Percentiles rank a stretch among this genome's conserved stretches.
Conservation (phyloP, 78 protist genomes). For the Chrysochromulina tobinii region DNA sequence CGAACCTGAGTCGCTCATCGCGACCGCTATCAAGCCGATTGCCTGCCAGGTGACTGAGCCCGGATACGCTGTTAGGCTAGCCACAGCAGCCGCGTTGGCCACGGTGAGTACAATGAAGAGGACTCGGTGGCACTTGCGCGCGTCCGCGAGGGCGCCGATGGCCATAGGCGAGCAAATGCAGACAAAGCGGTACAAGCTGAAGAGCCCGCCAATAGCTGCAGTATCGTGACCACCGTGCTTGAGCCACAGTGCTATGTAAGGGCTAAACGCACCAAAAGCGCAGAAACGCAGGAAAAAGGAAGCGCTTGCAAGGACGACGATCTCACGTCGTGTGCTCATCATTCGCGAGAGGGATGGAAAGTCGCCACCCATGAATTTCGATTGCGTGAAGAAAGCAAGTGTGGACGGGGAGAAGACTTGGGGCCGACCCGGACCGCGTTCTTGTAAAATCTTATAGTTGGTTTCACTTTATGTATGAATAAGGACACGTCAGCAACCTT, state of each 20-base stretch:
- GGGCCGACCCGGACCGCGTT: too few relatives aligned
- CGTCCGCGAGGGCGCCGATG: background rate
- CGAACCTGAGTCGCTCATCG: background rate
- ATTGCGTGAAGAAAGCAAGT: too few relatives aligned
- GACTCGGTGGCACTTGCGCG: background rate
- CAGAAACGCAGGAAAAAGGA: background rate
- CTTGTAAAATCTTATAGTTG: too few relatives aligned
- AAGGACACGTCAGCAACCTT: too few relatives aligned
- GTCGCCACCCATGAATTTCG: too few relatives aligned
- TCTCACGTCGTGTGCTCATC: too few relatives aligned
- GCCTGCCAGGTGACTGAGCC: background rate
- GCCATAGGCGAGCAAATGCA: background rate
- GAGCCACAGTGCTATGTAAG: conserved; percentile 3
- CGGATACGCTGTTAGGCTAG: background rate
- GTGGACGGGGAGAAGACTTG: too few relatives aligned
- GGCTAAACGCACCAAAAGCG: background rate
- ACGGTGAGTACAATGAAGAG: background rate
- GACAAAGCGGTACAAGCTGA: background rate
- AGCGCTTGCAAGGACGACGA: background rate
- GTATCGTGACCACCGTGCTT: background rate
- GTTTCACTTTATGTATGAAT: too few relatives aligned
- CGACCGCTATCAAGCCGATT: background rate
- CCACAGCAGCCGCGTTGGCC: background rate
- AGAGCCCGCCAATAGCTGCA: background rate
- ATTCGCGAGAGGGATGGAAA: too few relatives aligned